phyloP scores from a whole-genome alignment of 495 filamentous ascomycete species.

The Neurospora sp. region DNA sequence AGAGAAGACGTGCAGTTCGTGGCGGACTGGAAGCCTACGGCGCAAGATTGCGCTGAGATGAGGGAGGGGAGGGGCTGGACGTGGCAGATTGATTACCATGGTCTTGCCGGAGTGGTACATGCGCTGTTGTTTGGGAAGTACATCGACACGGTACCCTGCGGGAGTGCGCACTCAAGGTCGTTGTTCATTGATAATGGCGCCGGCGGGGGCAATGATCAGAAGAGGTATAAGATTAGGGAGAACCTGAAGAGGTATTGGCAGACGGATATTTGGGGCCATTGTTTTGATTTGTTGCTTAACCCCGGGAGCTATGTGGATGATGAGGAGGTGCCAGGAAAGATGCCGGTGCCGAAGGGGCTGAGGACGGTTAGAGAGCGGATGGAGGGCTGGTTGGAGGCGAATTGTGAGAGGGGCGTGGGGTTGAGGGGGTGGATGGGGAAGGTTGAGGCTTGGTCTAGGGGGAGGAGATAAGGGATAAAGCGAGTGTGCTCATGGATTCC shows the following conservation, averaged over 20 bases:
- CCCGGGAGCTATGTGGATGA: slow-evolving; percentile 50
- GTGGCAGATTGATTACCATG: slow-evolving; percentile 91
- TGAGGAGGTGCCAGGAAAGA: slow-evolving; percentile 36
- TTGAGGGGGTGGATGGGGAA: slow-evolving; percentile 61
- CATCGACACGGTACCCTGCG: slow-evolving; percentile 63
- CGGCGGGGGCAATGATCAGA: slow-evolving; percentile 15
- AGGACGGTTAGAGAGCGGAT: slow-evolving; percentile 58
- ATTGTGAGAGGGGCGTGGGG: slow-evolving; percentile 73
- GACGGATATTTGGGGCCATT: slow-evolving; percentile 72
- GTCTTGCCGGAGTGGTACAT: slow-evolving; percentile 77
- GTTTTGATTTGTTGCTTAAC: slow-evolving; percentile 83
- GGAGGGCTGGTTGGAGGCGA: slow-evolving; percentile 73
- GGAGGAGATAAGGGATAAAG: slow-evolving; percentile 11
- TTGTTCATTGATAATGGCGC: too few relatives aligned
- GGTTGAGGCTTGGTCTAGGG: slow-evolving; percentile 46
- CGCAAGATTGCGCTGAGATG: slow-evolving; percentile 88
- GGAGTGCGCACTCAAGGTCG: neutral
- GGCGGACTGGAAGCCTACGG: slow-evolving; percentile 82
- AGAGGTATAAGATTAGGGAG: slow-evolving; percentile 59
- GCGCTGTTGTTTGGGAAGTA: slow-evolving; percentile 86
- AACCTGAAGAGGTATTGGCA: slow-evolving; percentile 90
- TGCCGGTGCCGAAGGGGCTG: slow-evolving; percentile 63
- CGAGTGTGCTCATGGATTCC: neutral
- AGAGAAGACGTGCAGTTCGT: slow-evolving; percentile 69
- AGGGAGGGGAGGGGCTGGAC: slow-evolving; percentile 89